Evolutionary conservation across 495 filamentous ascomycete genomes (phyloP).

Genomic region (Pseudomonodictys pantanalensis): DNA sequence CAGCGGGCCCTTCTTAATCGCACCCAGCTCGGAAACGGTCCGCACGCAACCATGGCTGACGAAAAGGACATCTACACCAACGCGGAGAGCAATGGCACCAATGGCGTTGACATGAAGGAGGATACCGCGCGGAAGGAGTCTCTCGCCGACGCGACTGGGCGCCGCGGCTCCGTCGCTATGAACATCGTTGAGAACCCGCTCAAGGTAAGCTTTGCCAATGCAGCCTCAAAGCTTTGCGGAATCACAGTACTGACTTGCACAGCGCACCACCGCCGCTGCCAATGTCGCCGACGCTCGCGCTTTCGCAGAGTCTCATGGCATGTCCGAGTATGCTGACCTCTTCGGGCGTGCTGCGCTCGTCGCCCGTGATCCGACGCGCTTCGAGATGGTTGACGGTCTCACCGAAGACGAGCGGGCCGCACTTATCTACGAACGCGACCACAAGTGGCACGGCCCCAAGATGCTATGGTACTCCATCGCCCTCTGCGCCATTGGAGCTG

Average conservation of each 20-base stretch:
- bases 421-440: conserved; percentile 40
- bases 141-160: conserved; percentile 18
- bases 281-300: conserved; percentile 40
- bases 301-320: conserved; percentile 43
- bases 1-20: too few relatives aligned
- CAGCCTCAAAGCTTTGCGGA: not conserved
- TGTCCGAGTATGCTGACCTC: conserved; percentile 46
- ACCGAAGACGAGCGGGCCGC: conserved; percentile 45
- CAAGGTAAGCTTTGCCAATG: conserved; percentile 37
- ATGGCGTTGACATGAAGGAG: not conserved
- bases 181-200: conserved; percentile 49
- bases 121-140: not conserved
- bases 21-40: too few relatives aligned
- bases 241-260: not conserved
- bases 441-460: conserved; percentile 56
- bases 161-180: conserved; percentile 35
- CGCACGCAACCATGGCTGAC: not conserved
- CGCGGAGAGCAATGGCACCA: not conserved
- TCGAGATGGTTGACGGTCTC: conserved; percentile 47
- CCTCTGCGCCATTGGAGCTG: conserved; percentile 42
- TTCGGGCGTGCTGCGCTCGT: conserved; percentile 50
- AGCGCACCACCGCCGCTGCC: conserved; percentile 43
- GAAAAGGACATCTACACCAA: not conserved
- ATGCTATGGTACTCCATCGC: conserved; percentile 54
- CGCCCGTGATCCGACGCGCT: conserved; percentile 48